Evolutionary conservation across 2,329 filamentous ascomycete genomes (phyloP).

Genomic region (Rhynchosporium graminicola): DNA sequence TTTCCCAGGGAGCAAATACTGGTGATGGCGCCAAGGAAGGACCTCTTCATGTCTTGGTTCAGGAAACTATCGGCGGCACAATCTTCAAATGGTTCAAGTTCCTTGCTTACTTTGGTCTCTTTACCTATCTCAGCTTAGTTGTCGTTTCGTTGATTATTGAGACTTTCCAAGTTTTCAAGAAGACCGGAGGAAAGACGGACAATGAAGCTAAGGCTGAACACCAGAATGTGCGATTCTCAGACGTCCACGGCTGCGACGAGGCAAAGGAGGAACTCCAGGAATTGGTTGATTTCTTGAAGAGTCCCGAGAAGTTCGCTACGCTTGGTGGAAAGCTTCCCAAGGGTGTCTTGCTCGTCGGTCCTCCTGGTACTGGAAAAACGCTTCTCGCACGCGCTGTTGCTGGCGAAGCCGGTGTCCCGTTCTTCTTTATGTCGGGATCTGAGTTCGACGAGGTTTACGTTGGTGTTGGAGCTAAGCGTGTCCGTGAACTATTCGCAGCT

Average conservation of each 20-base stretch:
- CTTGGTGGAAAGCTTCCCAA: slow-evolving; percentile 96
- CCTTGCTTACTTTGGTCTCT: slow-evolving; percentile 72
- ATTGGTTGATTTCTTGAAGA: slow-evolving; percentile 92
- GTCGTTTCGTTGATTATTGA: slow-evolving; percentile 82
- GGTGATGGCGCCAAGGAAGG: slow-evolving; percentile 73
- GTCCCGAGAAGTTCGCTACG: slow-evolving; percentile 89
- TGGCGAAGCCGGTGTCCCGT: slow-evolving; percentile 94
- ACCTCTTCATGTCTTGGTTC: slow-evolving; percentile 93
- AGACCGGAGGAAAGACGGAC: slow-evolving; percentile 67
- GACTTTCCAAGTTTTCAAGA: slow-evolving; percentile 75
- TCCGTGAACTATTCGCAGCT: slow-evolving; percentile 85
- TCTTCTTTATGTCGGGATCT: slow-evolving; percentile 99
- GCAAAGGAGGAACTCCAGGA: slow-evolving; percentile 98
- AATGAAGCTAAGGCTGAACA: slow-evolving; percentile 91
- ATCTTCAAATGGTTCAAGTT: slow-evolving; percentile 95
- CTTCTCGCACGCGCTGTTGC: slow-evolving; percentile 92
- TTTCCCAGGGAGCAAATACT: slow-evolving; percentile 48
- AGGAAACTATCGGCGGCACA: slow-evolving; percentile 77
- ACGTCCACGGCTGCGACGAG: slow-evolving; percentile 97
- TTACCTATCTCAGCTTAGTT: slow-evolving; percentile 78
- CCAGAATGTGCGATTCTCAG: slow-evolving; percentile 86
- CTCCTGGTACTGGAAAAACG: slow-evolving; percentile 96
- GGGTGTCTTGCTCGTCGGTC: slow-evolving; percentile 91
- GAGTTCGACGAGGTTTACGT: slow-evolving; percentile 99
- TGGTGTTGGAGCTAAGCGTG: slow-evolving; percentile 92